Base-by-base conservation (phyloP, 1,284 basidiomycete genomes). In the Mrakiaceae sp. region DNA sequence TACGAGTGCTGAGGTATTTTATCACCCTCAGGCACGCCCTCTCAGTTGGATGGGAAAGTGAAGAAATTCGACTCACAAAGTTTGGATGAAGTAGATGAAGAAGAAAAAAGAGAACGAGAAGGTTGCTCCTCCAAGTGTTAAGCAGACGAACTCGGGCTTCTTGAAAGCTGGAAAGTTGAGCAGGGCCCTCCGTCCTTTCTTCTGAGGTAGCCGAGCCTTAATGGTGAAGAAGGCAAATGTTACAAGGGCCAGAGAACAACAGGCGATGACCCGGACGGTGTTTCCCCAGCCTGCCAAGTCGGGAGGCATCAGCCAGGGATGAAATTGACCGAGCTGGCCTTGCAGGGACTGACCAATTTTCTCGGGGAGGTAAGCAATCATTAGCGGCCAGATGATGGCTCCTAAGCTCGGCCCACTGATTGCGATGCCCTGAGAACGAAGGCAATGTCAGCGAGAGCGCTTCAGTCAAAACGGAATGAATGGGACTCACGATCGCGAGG, bases 81-180 rank as follows among this genome's bases (percentile, higher is more conserved):
- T 58, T 44, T 58, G 40, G n/a, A 58, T 46, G 40, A 58, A 43
- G 40, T 46, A 58, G 5, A 58, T 7, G n/a, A 58, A 58, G 58
- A 59, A 59, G 44, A 59, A 59, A 48, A 49, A 47, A 39, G n/a
- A 27, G 27, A 59, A 59, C 46, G 16, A 59, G 58, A 59, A 59
- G 58, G 39, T 40, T 1, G 8, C 14, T 4, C 53, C 43, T 11
- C 53, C 53, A 14, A 55, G 43, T 5, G 39, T 14, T 42, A 55
- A 40, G 6, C 39, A 27, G 12, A 42, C 53, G 39, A 40, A 55
- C 39, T 55, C 53, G 39, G 53, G 53, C 9, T 55, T 9, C 8
- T 55, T 55, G 53, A 55, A 55, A 6, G 53, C 53, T 27, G 53
- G 39, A 14, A 55, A 42, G 53, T 55, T 55, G 53, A 55, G 53